Evolutionary conservation across 768 basidiomycete genomes (phyloP), one percentile per base, ranked within the genome.

Genomic region (Phaeotremella skinneri): DNA sequence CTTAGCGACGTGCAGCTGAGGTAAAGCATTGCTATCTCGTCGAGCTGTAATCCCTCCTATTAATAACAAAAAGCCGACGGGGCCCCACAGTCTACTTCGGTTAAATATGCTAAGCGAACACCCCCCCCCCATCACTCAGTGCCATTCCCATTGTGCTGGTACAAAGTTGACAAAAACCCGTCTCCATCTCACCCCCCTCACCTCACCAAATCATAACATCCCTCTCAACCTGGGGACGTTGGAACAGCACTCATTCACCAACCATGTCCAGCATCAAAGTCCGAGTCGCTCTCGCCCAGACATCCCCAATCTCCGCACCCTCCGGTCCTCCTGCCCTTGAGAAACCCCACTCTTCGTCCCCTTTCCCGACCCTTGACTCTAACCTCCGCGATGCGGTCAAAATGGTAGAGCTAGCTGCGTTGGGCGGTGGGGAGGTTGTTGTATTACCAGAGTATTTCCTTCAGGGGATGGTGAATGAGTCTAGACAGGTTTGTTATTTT

Each of bases 241-340:
- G n/a, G n/a, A n/a, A n/a, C n/a, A n/a, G n/a, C n/a, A n/a, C n/a
- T n/a, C n/a, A n/a, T n/a, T n/a, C n/a, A 39, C 37, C 37, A 39
- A 39, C 43, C 43, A 45, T 21, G 7, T 23, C 43, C 43, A 37
- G 9, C 9, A 45, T 14, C 43, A 45, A 45, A 20, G 55, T 74
- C 30, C 57, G 60, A 13, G 59, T 74, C 25, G 65, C 67, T 4
- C 47, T 74, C 23, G 72, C 72, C 11, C 69, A 74, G 30, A 66
- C 61, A 27, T 63, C 59, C 4, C 65, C 69, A 13, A 17, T 61
- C 45, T 55, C 58, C n/a, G 69, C 68, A 4, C 43, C 49, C 7
- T 43, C 58, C 6, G 61, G 61, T 5, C 60, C 64, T 23, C 59
- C 63, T 1, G 16, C 47, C 3, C 59, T 50, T 14, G 59, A 57